Evolutionary conservation across 257 asterid genomes (phyloP).

Genomic region (Capsicum rhomboideum): DNA sequence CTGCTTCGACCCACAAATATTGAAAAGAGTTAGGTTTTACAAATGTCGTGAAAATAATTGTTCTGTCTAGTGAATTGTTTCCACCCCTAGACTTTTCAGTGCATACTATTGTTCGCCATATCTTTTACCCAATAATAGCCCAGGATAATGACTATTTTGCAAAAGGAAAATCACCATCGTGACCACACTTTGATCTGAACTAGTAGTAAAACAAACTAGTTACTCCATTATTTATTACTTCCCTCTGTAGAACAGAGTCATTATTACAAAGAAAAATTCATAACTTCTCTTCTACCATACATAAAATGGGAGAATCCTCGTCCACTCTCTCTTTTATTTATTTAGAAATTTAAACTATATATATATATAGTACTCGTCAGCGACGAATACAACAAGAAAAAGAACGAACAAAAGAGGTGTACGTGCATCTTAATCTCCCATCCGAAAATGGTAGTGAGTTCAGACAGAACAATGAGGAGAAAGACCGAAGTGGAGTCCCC

Average conservation of each 20-base stretch:
- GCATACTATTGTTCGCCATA: too few relatives aligned
- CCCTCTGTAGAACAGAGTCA: background rate
- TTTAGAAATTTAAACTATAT: background rate
- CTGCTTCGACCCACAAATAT: background rate
- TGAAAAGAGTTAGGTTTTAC: background rate
- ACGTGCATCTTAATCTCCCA: background rate
- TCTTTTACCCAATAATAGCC: too few relatives aligned
- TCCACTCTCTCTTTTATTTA: background rate
- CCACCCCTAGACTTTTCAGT: too few relatives aligned
- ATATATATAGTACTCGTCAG: background rate
- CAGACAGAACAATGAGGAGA: slow-evolving; percentile 70
- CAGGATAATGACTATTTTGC: background rate
- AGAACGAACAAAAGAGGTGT: background rate
- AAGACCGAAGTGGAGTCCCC: slow-evolving; percentile 68
- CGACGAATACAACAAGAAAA: background rate
- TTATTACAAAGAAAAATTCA: background rate
- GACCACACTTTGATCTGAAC: background rate
- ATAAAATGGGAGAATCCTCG: background rate
- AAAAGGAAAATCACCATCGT: background rate
- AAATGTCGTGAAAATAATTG: too few relatives aligned
- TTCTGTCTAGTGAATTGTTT: too few relatives aligned
- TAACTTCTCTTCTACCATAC: background rate
- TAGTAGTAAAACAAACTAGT: background rate
- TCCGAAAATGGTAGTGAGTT: slow-evolving; percentile 5
- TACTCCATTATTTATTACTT: background rate